A percentile compares a stretch with the other conserved stretches of the same genome.
Conservation (phyloP, 164 flowering plant genomes). For the Nymphaea colorata region DNA sequence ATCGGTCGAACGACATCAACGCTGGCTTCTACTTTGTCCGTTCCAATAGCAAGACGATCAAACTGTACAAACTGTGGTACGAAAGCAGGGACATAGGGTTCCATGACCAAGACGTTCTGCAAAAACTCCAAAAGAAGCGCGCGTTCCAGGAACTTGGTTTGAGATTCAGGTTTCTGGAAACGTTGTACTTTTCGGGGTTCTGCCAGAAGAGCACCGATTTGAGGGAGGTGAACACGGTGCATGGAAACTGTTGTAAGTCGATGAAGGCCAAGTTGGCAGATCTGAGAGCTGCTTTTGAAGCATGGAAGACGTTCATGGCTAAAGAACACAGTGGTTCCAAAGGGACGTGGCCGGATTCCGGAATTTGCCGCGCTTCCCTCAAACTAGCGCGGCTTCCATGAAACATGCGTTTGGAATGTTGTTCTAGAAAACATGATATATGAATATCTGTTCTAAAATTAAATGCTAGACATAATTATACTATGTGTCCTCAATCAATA, state of each 20-base stretch:
- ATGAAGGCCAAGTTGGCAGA: conserved; percentile 2
- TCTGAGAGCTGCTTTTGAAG: not conserved
- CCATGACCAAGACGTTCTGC: conserved; percentile 56
- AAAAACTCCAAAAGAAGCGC: conserved; percentile 15
- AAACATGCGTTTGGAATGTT: too few relatives aligned
- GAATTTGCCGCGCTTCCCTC: too few relatives aligned
- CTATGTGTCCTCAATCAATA: too few relatives aligned
- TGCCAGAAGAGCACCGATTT: not conserved
- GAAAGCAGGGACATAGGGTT: conserved; percentile 24
- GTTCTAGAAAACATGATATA: too few relatives aligned
- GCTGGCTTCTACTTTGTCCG: conserved; percentile 44
- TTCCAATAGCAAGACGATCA: conserved; percentile 43
- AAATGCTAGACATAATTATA: not conserved
- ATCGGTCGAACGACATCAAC: conserved; percentile 23
- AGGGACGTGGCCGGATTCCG: not conserved
- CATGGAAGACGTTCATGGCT: conserved; percentile 1
- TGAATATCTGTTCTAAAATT: too few relatives aligned
- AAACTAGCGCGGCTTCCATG: too few relatives aligned
- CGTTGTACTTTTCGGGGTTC: conserved; percentile 2
- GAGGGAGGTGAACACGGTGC: conserved; percentile 1
- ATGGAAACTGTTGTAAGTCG: not conserved
- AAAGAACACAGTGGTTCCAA: not conserved
- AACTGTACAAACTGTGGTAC: conserved; percentile 35
- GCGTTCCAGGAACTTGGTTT: conserved; percentile 2
- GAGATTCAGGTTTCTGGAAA: not conserved